Percentiles rank a stretch among this genome's conserved stretches.
These are phyloP conservation scores for Pseudogymnoascus sp. DNA, from an alignment of 2,329 filamentous ascomycete species.

Conservation along the genomic window DNA sequence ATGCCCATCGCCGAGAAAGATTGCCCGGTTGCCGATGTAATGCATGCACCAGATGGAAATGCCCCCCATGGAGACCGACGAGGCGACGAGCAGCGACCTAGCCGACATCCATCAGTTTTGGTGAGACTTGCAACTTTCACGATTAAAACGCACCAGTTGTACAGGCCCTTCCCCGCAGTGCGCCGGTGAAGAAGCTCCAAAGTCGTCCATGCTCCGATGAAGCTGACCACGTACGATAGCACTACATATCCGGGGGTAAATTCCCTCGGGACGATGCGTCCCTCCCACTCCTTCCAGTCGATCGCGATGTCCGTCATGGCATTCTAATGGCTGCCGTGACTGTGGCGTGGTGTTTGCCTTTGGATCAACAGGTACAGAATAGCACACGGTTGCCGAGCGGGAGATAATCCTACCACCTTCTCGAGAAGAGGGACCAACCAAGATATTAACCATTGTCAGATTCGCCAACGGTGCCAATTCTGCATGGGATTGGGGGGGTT, in stretches of 20 bases:
- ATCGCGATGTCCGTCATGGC: slow-evolving; percentile 12
- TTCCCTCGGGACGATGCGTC: slow-evolving; percentile 38
- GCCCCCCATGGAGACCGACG: slow-evolving; percentile 63
- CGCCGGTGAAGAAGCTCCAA: slow-evolving; percentile 73
- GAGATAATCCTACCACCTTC: background rate
- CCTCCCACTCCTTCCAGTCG: slow-evolving; percentile 23
- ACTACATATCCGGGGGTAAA: slow-evolving; percentile 56
- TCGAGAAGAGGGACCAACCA: background rate
- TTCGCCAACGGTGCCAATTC: background rate
- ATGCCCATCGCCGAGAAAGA: slow-evolving; percentile 57
- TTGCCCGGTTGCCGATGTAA: slow-evolving; percentile 74
- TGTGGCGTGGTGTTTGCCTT: background rate
- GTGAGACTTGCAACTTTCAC: background rate
- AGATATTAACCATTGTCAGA: background rate
- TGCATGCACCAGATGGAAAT: slow-evolving; percentile 73
- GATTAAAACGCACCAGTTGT: slow-evolving; percentile 52
- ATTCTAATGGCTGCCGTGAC: background rate
- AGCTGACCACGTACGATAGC: slow-evolving; percentile 60
- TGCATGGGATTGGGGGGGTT: background rate
- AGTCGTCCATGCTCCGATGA: slow-evolving; percentile 67
- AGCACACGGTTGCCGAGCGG: background rate
- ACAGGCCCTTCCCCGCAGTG: slow-evolving; percentile 57
- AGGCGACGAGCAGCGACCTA: slow-evolving; percentile 54
- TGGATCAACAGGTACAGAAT: background rate
- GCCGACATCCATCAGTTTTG: background rate